Base-by-base conservation (phyloP, 2,329 filamentous ascomycete species). In the Exutisphaerella laricina region DNA sequence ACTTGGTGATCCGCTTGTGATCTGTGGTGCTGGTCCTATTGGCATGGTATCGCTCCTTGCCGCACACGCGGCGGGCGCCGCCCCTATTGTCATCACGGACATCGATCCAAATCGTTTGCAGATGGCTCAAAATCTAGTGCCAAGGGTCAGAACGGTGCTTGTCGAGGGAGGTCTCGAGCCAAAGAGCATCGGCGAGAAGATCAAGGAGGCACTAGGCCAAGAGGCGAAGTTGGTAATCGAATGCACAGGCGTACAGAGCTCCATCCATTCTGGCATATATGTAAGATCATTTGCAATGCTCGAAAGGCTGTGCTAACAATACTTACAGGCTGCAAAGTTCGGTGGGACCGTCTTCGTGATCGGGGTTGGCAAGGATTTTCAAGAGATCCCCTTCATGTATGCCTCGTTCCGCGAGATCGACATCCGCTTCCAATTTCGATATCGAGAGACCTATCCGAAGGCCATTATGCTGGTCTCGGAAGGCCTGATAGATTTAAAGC, bases 31-130 rank as follows among this genome's bases (percentile, higher is more conserved):
- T 20, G 58, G 63, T 6, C 62, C 65, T 3, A 66, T 69, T 35
- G 63, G 64, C 0, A 46, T 66, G 18, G 64, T 68, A 3, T 60
- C 61, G 13, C 59, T 71, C 47, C 58, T 68, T 16, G 65, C 65
- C 10, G 68, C 71, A 18, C 58, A 69, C 49, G 66, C 70, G 1
- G 66, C 70, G 1, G 70, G 71, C 3, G 68, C 66, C 0, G 62
- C 64, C 12, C 59, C 62, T 2, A 68, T 70, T 39, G 64, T 71
- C 16, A 68, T 70, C 32, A 69, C 66, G 10, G 71, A 70, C 18
- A 53, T 73, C 7, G 59, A 70, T 54, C 60, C 68, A 45, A 61
- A 57, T 28, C 63, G 68, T 0, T 49, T 71, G 31, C 59, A 59
- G 5, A 61, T 64, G 46, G 55, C 65, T n/a, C 62, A 65, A 50